Percentiles rank a stretch among this genome's conserved stretches.
Evolutionary conservation across 495 filamentous ascomycete genomes (phyloP).

Genomic region (Lophium mytilinum): DNA sequence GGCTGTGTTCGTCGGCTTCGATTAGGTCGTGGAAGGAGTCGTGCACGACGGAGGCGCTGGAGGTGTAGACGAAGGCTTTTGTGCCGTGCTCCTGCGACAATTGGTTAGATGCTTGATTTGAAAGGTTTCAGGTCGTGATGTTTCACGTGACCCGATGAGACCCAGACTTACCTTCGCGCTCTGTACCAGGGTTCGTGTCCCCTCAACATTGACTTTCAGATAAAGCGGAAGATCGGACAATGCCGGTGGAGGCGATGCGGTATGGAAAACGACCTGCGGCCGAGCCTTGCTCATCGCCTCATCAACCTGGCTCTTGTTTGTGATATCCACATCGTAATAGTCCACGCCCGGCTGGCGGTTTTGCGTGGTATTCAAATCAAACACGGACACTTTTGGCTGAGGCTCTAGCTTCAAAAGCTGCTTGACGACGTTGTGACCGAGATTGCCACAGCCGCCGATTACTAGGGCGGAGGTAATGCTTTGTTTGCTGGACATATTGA

Average conservation of each 20-base stretch:
- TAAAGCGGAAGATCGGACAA: constrained; percentile 42
- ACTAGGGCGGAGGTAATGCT: constrained; percentile 34
- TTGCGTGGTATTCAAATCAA: constrained; percentile 72
- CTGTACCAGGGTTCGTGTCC: constrained; percentile 66
- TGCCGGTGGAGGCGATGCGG: constrained; percentile 45
- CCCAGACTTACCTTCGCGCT: constrained; percentile 36
- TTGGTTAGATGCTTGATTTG: too few species aligned
- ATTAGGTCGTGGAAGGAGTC: constrained; percentile 67
- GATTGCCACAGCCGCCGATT: constrained; percentile 44
- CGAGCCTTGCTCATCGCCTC: constrained; percentile 58
- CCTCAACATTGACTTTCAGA: constrained; percentile 83
- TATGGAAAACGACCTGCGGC: constrained; percentile 87
- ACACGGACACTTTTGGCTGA: constrained; percentile 56
- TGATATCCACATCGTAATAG: constrained; percentile 88
- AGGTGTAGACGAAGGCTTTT: constrained; percentile 89
- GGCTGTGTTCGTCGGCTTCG: constrained; percentile 81
- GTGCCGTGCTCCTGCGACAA: constrained; percentile 34
- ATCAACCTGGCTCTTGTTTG: constrained; percentile 55
- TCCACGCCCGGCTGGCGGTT: constrained; percentile 49
- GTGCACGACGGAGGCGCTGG: constrained; percentile 72
- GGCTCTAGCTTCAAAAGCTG: constrained; percentile 36
- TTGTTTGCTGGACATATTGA: too few species aligned
- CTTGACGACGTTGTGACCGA: constrained; percentile 43
- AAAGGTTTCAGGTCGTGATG: too few species aligned
- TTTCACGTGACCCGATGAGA: too few species aligned